Base-by-base conservation (phyloP, 805 yeast species). In the Kluyveromyces siamensis region DNA sequence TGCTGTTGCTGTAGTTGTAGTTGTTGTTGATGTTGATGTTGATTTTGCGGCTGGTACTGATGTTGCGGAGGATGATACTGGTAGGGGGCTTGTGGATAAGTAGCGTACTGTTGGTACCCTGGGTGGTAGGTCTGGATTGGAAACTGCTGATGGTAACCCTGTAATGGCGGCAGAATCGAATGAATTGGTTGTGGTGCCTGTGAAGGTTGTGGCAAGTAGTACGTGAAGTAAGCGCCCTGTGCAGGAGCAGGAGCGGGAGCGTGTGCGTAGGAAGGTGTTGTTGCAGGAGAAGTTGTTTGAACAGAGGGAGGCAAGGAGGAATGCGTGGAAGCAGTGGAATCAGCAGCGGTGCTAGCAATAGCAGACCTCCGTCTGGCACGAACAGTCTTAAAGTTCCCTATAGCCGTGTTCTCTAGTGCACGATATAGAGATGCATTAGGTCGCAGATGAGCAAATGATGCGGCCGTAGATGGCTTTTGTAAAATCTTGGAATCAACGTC, bases 401-500 rank as follows among this genome's bases (percentile, higher is more conserved):
- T 66, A 1, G 81, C 72, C 13, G 78, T 71, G 47, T 78, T 79
- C 54, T 77, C 77, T 41, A 82, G 72, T 0, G 86, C 82, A 49
- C 67, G 68, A 72, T 81, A 72, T 40, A 84, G 65, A 10, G 71
- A 73, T 16, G 65, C 61, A 2, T 78, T 69, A 7, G 83, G 72
- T 16, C 64, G 63, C 0, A 79, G 53, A 50, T 78, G 74, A 50
- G 74, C 74, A 48, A 87, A 72, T 17, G 61, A 56, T 8, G 76
- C 72, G 8, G 75, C 66, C 39, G 76, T 76, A 5, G 79, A 69
- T 0, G 96, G 96, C 25, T 81, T 69, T 0, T 65, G 57, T 42
- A 89, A 68, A 39, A 68, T 70, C 6, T 82, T 81, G 35, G 71
- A 68, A 46, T 78, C 59, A 4, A 88, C 93, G 62, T 90, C 96